These are phyloP conservation scores for Volvariella surrecta DNA, from an alignment of 1,284 basidiomycete species.

Conservation along the genomic window DNA sequence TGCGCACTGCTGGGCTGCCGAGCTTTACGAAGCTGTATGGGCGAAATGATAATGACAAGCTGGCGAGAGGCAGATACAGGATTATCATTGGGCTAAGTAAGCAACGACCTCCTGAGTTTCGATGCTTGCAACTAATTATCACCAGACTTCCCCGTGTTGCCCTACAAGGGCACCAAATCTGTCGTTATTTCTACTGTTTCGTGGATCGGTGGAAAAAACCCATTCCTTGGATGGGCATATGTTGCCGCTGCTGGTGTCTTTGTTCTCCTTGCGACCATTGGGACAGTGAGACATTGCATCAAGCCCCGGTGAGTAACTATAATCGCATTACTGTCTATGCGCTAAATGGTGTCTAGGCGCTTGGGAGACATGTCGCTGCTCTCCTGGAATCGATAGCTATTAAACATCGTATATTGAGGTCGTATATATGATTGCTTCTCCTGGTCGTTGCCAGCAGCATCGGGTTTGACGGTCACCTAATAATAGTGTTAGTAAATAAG, in stretches of 20 bases:
- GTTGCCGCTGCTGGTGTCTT: conserved; percentile 86
- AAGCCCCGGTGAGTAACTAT: conserved; percentile 71
- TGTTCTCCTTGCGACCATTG: conserved; percentile 79
- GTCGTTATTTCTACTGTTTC: conserved; percentile 95
- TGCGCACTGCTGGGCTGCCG: conserved; percentile 94
- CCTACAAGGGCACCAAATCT: conserved; percentile 93
- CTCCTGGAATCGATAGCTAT: conserved; percentile 73
- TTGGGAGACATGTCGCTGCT: conserved; percentile 79
- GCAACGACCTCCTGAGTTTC: conserved; percentile 19
- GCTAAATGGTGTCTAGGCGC: conserved; percentile 35
- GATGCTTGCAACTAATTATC: conserved; percentile 5
- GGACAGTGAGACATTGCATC: conserved; percentile 88
- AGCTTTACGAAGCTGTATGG: conserved; percentile 96
- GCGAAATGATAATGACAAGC: conserved; percentile 75
- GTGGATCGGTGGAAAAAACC: conserved; percentile 97
- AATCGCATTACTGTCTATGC: conserved; percentile 2
- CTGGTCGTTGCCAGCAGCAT: too few species aligned
- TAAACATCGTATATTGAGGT: conserved; percentile 12
- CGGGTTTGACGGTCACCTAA: too few species aligned
- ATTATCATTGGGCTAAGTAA: conserved; percentile 79
- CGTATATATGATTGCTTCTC: too few species aligned
- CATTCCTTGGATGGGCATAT: conserved; percentile 97
- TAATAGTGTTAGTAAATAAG: too few species aligned
- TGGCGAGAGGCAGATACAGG: conserved; percentile 72
- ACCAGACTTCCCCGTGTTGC: conserved; percentile 87